phyloP scores from a whole-genome alignment of 2,329 filamentous ascomycete species.

The Arthroderma sp. region DNA sequence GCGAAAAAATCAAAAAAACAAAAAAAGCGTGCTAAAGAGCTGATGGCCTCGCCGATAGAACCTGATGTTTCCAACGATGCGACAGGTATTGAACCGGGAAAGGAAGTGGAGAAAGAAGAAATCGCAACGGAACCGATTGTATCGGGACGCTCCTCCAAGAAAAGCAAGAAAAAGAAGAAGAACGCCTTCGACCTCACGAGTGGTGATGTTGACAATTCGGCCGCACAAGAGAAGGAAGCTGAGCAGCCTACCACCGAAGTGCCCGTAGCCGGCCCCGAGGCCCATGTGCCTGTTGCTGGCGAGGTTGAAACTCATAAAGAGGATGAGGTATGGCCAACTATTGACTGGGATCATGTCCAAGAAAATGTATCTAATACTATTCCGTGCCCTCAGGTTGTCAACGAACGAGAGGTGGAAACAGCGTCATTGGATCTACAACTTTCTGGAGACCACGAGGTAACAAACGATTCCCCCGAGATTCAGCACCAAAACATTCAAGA shows the following conservation, averaged over 20 bases:
- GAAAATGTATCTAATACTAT: conserved; percentile 7
- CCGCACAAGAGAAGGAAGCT: conserved; percentile 21
- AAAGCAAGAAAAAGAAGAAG: conserved; percentile 17
- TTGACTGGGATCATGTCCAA: conserved; percentile 26
- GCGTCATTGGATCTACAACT: conserved; percentile 14
- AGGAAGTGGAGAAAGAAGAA: not conserved
- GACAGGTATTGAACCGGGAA: not conserved
- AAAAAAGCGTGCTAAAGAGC: not conserved
- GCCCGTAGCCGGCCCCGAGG: not conserved
- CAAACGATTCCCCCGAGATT: conserved; percentile 9
- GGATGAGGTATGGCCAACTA: conserved; percentile 28
- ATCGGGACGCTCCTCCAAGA: not conserved
- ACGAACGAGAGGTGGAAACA: conserved; percentile 10
- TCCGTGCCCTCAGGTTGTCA: not conserved
- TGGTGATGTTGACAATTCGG: not conserved
- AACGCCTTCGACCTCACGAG: conserved; percentile 4
- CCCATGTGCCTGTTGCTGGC: not conserved
- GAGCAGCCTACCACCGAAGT: conserved; percentile 9
- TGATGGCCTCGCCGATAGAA: not conserved
- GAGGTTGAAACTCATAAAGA: conserved; percentile 11
- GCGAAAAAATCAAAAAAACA: conserved; percentile 24
- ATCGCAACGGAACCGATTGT: not conserved
- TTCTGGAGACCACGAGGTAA: conserved; percentile 10
- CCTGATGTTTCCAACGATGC: not conserved
- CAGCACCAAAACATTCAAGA: conserved; percentile 5